Base-by-base conservation (phyloP, 345 rosid species). In the Pistacia integerrima region DNA sequence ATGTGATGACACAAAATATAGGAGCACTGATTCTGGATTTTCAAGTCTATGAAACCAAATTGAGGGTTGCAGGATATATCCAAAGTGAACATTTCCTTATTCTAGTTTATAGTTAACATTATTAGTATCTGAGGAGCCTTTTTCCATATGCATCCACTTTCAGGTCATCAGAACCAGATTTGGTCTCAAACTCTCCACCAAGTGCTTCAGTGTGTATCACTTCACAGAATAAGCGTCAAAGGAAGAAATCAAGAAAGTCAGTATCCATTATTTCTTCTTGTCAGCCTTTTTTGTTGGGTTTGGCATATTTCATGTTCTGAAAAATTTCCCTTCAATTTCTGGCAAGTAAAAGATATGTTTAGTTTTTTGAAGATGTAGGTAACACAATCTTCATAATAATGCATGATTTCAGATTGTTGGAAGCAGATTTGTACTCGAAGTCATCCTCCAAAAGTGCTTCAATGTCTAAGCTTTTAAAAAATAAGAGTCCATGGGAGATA, bases 191-290 rank as follows among this genome's bases (percentile, higher is more conserved):
- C 44, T 72, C 81, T 64, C 61, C 72, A 7, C 78, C 73, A 69
- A 72, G 73, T 61, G 73, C 70, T 38, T 74, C 77, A 36, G 36
- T 72, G 59, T 64, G 80, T 62, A 56, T 79, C 73, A 72, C 77
- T 28, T 74, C 82, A 1, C 78, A 74, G 68, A 69, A 77, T 58
- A 77, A 61, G 77, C 67, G 78, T 72, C 74, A 51, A 64, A 56
- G 88, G 82, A 87, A 82, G 82, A 84, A 85, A 82, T 84, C 82
- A 30, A 77, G 76, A 82, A 88, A 81, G 93, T 87, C 73, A 64
- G 93, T 84, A 22, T 55, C 30, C 35, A 52, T 76, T 74, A 17
- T 38, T 30, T 68, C 49, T 16, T 57, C 41, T 16, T 57, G 20
- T 52, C 20, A 48, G 48, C 58, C 76, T 46, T 1, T 17, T 68